Conservation (phyloP, 169 alveolate genomes). For the Cyclospora cayetanensis region DNA sequence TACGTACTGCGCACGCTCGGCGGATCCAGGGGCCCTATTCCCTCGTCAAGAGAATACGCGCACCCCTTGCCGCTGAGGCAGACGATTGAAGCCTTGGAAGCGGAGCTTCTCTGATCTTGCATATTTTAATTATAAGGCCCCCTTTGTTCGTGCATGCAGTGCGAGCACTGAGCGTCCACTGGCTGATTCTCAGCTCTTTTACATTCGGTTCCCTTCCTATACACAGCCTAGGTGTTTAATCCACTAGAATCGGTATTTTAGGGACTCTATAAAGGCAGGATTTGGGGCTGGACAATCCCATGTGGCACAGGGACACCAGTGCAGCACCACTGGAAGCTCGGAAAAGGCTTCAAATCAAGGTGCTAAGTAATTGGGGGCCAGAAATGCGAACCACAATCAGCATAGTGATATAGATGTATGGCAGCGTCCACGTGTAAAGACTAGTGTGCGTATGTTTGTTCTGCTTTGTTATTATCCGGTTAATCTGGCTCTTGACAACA, state of each 20-base stretch:
- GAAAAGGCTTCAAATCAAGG: background rate
- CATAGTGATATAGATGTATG: background rate
- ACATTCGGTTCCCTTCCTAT: too few relatives aligned
- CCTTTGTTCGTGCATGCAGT: too few relatives aligned
- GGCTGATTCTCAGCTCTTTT: too few relatives aligned
- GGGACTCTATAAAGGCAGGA: background rate
- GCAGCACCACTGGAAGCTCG: background rate
- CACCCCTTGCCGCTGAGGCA: background rate
- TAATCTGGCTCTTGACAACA: background rate
- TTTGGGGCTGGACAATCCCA: background rate
- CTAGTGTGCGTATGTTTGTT: too few relatives aligned
- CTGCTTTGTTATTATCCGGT: background rate
- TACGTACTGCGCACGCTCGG: background rate
- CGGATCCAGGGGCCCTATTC: background rate
- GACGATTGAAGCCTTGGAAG: constrained; percentile 28
- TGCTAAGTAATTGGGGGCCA: background rate
- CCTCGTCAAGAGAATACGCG: background rate
- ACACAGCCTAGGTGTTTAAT: too few relatives aligned
- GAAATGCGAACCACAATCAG: background rate
- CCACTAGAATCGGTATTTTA: background rate
- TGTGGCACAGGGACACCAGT: background rate
- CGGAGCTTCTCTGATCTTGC: background rate
- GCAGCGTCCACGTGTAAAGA: too few relatives aligned
- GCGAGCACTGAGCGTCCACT: too few relatives aligned
- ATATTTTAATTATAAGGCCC: background rate